phyloP scores from a whole-genome alignment of 352 stramenopile genomes.

The Pythium volutum region DNA sequence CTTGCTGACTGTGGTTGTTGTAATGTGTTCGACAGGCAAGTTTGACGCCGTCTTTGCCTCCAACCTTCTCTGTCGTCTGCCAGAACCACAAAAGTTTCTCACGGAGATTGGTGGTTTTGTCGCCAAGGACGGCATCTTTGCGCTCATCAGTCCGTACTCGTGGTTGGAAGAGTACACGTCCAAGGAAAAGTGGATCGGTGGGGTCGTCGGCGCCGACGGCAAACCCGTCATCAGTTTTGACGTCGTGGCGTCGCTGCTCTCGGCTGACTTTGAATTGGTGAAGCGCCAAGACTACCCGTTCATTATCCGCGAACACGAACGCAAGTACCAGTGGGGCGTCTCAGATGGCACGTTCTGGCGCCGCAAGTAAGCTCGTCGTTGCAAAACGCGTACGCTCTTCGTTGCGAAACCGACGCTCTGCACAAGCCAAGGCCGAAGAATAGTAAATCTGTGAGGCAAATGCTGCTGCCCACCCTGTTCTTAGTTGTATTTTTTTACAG shows the following conservation, averaged over 20 bases:
- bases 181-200: conserved; percentile 88
- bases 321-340: conserved; percentile 92
- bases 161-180: conserved; percentile 97
- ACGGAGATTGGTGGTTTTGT: conserved; percentile 83
- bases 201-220: conserved; percentile 34
- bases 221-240: conserved; percentile 65
- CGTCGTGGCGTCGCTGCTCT: conserved; percentile 55
- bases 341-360: conserved; percentile 87
- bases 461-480: conserved; percentile 13
- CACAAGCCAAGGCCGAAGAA: background rate
- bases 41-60: conserved; percentile 95
- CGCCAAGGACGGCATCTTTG: conserved; percentile 89
- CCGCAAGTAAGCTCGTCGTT: conserved; percentile 46
- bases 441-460: conserved; percentile 6
- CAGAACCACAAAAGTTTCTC: conserved; percentile 90
- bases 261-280: conserved; percentile 72
- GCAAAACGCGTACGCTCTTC: background rate
- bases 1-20: background rate
- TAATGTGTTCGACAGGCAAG: conserved; percentile 34
- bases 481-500: conserved; percentile 26
- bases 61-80: conserved; percentile 95
- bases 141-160: conserved; percentile 96
- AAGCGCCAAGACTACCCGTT: conserved; percentile 86
- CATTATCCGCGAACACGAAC: conserved; percentile 90
- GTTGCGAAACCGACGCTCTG: background rate